phyloP scores from a whole-genome alignment of 768 basidiomycete species.

The Kwoniella shandongensis region DNA sequence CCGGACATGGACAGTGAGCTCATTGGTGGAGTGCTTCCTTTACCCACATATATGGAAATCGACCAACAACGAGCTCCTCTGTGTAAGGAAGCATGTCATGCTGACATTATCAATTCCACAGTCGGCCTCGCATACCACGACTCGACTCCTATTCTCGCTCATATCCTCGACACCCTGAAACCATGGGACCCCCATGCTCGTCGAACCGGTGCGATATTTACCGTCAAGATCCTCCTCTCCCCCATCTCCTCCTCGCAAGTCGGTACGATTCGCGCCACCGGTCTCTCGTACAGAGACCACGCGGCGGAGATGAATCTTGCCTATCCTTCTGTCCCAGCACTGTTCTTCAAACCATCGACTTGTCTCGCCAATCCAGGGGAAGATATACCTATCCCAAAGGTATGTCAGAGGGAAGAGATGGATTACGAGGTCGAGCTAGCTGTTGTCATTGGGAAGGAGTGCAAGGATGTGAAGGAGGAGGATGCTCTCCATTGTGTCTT shows the following conservation, averaged over 20 bases:
- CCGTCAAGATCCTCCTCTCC: slow-evolving; percentile 11
- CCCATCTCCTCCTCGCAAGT: slow-evolving; percentile 18
- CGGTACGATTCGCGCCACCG: slow-evolving; percentile 34
- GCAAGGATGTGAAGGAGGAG: slow-evolving; percentile 72
- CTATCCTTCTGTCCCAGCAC: slow-evolving; percentile 26
- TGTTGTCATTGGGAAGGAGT: slow-evolving; percentile 75
- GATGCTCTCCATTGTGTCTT: slow-evolving; percentile 84
- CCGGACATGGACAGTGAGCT: slow-evolving; percentile 31
- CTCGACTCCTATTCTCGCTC: slow-evolving; percentile 30
- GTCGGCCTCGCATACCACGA: slow-evolving; percentile 48
- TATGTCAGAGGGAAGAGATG: slow-evolving; percentile 26
- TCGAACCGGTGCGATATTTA: slow-evolving; percentile 3
- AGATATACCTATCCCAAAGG: slow-evolving; percentile 15
- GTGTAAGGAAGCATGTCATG: neutral
- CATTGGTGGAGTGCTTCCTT: neutral
- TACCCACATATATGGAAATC: neutral
- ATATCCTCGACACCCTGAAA: slow-evolving; percentile 12
- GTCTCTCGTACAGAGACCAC: slow-evolving; percentile 40
- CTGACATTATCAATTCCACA: neutral
- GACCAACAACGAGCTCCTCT: slow-evolving; percentile 7
- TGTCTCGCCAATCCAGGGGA: slow-evolving; percentile 28
- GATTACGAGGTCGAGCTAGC: slow-evolving; percentile 47
- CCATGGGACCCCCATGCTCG: slow-evolving; percentile 4
- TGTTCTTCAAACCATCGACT: slow-evolving; percentile 46
- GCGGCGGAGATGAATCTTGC: slow-evolving; percentile 30